Base-by-base conservation (phyloP, 495 filamentous ascomycete genomes). In the Tuber umbilicatum region DNA sequence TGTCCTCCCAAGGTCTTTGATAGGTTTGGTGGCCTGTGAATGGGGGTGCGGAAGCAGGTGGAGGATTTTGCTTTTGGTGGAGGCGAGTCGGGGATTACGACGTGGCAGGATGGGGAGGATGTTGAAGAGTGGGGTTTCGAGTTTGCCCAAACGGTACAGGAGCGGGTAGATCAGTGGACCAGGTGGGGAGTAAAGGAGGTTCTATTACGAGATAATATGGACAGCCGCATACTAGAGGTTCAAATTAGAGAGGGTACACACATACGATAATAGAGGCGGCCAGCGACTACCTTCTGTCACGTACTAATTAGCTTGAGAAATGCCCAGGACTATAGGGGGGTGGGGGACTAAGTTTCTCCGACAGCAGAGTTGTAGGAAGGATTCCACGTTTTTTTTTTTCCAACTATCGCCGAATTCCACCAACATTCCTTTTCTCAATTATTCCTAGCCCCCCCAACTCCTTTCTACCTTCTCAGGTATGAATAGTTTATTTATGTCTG, bases 21-120 rank as follows among this genome's bases (percentile, higher is more conserved):
- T n/a, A 76, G 74, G 45, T 79, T 79, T 45, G 77, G 77, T 4
- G 71, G 78, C 16, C 77, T 75, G 19, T 79, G 77, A 75, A 69
- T 71, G 27, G 55, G 27, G 1, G 4, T 5, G 10, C 27, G 27
- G 27, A n/a, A 31, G 27, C 55, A 64, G 3, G n/a, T 31, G 55
- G 55, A 55, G 21, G 47, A 7, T 23, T n/a, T 55, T 21, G 23
- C 47, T 12, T 55, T 55, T 2, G 47, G 47, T 1, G 43, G 3
- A 19, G 43, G 17, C 23, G 43, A 19, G 43, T 47, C 19, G 43
- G 43, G 43, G 5, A 6, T 23, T 0, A 19, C 5, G 0, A 2
- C 19, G 17, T 19, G 43, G 43, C 43, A 19, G 43, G 43, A 23
- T 21, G 17, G 43, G 19, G 43, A 27, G 47, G 23, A 7, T 55